These are phyloP conservation scores for Penicillium oxalicum DNA, from an alignment of 2,329 filamentous ascomycete species.

Conservation along the genomic window DNA sequence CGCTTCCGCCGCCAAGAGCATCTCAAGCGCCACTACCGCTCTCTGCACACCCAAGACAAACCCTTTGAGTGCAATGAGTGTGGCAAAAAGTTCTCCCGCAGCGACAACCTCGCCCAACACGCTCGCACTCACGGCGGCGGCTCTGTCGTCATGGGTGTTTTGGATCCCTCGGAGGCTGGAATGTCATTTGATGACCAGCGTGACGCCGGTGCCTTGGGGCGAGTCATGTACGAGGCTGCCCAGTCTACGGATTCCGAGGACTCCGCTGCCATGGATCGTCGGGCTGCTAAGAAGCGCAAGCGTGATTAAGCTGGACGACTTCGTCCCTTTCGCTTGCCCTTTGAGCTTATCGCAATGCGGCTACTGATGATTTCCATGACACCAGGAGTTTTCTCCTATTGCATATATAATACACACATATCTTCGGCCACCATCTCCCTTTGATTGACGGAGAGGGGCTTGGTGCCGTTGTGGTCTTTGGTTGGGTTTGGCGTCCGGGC, in stretches of 20 bases:
- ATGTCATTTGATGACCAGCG: constrained; percentile 44
- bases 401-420: constrained; percentile 27
- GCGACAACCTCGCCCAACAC: constrained; percentile 95
- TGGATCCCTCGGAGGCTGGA: constrained; percentile 60
- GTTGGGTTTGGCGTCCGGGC: constrained; percentile 34
- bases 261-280: constrained; percentile 34
- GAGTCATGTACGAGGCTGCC: constrained; percentile 75
- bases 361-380: constrained; percentile 34
- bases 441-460: constrained; percentile 8
- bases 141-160: constrained; percentile 82
- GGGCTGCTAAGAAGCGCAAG: constrained; percentile 71
- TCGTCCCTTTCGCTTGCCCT: constrained; percentile 42
- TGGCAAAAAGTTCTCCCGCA: constrained; percentile 98
- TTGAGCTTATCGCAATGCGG: constrained; percentile 9
- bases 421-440: constrained; percentile 13
- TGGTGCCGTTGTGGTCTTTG: constrained; percentile 17
- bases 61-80: constrained; percentile 97
- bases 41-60: constrained; percentile 97
- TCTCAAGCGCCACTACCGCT: constrained; percentile 96
- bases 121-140: constrained; percentile 87
- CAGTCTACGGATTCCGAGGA: constrained; percentile 58
- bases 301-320: constrained; percentile 42
- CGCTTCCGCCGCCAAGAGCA: constrained; percentile 98
- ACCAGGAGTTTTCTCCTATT: constrained; percentile 34
- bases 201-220: constrained; percentile 63